Evolutionary conservation across 2,329 filamentous ascomycete genomes (phyloP).

Genomic region (Cladophialophora carrionii): DNA sequence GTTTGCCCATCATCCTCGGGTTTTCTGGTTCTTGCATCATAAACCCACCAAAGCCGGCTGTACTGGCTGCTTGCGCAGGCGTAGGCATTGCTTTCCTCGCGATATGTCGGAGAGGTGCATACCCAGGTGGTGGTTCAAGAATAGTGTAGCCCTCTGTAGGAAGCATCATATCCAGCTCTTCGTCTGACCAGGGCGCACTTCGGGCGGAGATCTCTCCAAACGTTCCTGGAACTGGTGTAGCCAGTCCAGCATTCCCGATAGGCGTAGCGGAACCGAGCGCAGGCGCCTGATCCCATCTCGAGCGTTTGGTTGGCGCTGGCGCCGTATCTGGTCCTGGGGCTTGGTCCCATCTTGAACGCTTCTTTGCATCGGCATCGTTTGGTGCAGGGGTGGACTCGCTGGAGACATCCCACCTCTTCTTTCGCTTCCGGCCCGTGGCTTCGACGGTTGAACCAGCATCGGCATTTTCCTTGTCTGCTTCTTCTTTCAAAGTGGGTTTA

Average conservation of each 20-base stretch:
- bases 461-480: conserved; percentile 69
- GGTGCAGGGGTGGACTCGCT: conserved; percentile 58
- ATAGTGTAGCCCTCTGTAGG: conserved; percentile 92
- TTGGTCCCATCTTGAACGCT: conserved; percentile 87
- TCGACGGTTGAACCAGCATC: conserved; percentile 70
- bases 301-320: conserved; percentile 72
- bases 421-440: conserved; percentile 73
- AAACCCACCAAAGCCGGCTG: conserved; percentile 73
- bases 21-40: conserved; percentile 97
- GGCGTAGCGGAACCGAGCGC: conserved; percentile 68
- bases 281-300: conserved; percentile 90
- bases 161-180: conserved; percentile 89
- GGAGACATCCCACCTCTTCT: conserved; percentile 93
- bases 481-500: conserved; percentile 70
- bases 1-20: conserved; percentile 78
- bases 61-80: conserved; percentile 63
- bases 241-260: conserved; percentile 71
- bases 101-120: conserved; percentile 78
- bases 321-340: conserved; percentile 64
- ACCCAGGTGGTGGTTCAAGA: conserved; percentile 85
- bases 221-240: conserved; percentile 65
- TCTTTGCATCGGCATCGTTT: conserved; percentile 64
- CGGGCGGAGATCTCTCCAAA: conserved; percentile 83
- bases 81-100: conserved; percentile 75
- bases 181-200: conserved; percentile 75